Evolutionary conservation across 805 yeast genomes (phyloP).

Genomic region (Torulaspora microellipsoides): DNA sequence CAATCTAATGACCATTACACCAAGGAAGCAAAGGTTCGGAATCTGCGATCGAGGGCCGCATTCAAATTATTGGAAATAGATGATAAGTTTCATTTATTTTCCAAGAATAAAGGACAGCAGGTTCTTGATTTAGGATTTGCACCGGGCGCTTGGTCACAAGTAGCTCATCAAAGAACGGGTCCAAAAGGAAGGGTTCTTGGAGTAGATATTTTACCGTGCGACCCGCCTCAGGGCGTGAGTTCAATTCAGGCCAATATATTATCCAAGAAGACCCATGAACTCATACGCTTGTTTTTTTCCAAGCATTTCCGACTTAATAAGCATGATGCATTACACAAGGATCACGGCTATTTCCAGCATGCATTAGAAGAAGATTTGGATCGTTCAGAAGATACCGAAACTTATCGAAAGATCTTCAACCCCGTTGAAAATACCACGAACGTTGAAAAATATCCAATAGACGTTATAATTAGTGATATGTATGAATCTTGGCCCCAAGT

Average conservation of each 20-base stretch:
- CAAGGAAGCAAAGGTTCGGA: slow-evolving; percentile 56
- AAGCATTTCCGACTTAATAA: slow-evolving; percentile 29
- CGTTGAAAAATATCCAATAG: slow-evolving; percentile 42
- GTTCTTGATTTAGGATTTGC: slow-evolving; percentile 90
- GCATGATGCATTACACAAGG: slow-evolving; percentile 34
- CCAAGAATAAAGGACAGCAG: slow-evolving; percentile 40
- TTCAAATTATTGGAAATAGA: slow-evolving; percentile 78
- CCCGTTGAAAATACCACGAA: slow-evolving; percentile 17
- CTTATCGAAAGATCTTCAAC: slow-evolving; percentile 26
- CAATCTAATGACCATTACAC: slow-evolving; percentile 63
- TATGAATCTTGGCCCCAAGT: slow-evolving; percentile 60
- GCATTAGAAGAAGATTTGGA: slow-evolving; percentile 18
- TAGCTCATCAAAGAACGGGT: slow-evolving; percentile 52
- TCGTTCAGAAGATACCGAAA: slow-evolving; percentile 25
- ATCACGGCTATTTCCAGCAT: slow-evolving; percentile 23
- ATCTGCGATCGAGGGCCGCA: slow-evolving; percentile 83
- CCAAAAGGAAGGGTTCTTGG: slow-evolving; percentile 62
- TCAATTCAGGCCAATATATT: slow-evolving; percentile 86
- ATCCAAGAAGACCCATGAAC: slow-evolving; percentile 55
- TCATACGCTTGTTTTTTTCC: slow-evolving; percentile 48
- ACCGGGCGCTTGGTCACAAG: slow-evolving; percentile 95
- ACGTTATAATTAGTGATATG: slow-evolving; percentile 76
- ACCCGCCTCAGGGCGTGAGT: slow-evolving; percentile 77
- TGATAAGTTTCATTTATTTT: slow-evolving; percentile 55
- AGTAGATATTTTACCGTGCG: slow-evolving; percentile 72